Base-by-base conservation (phyloP, 371 early-diverging fungal species). In the Phascolomyces articulosus region DNA sequence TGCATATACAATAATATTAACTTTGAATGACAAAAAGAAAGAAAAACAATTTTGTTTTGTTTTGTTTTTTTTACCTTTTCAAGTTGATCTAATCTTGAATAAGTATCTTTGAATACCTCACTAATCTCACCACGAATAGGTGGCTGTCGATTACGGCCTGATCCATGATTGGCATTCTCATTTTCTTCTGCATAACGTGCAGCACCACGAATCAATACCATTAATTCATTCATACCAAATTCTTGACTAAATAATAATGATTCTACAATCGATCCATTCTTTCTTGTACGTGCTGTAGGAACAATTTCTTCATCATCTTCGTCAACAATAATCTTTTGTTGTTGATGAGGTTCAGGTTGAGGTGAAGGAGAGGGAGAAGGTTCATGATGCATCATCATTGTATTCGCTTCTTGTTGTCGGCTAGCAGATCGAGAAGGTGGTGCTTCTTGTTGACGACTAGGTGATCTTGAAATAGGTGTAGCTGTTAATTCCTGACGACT, bases 151-250 rank as follows among this genome's bases (percentile, higher is more conserved):
- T 41, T 16, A 4, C 51, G 51, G 23, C 51, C 44, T 1, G 18
- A 18, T n/a, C 15, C 47, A n/a, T 18, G 4, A 26, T 40, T 55
- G 13, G 20, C 41, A 10, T 54, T 28, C 60, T 73, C 68, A n/a
- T 55, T 34, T 27, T 63, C 65, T 26, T 71, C 75, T 40, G 63
- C 60, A 51, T 64, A 71, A 4, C 71, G 60, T 16, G 75, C 75
- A 16, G 78, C 75, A 23, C 79, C 83, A 40, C 83, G 71, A 34
- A 83, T 78, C 23, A 83, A 60, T 1, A 77, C 70, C 83, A 83
- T 83, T 13, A 83, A 44, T 47, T 80, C 83, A 40, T 83, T 77
- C 71, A 83, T 73, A 31, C 83, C 80, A 69, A 83, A 80, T 58
- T 83, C 80, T 60, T 80, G 72, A 40, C 72, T 74, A 27, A 77